Evolutionary conservation across 2,329 filamentous ascomycete genomes (phyloP).

Genomic region (Aureobasidium sp.): DNA sequence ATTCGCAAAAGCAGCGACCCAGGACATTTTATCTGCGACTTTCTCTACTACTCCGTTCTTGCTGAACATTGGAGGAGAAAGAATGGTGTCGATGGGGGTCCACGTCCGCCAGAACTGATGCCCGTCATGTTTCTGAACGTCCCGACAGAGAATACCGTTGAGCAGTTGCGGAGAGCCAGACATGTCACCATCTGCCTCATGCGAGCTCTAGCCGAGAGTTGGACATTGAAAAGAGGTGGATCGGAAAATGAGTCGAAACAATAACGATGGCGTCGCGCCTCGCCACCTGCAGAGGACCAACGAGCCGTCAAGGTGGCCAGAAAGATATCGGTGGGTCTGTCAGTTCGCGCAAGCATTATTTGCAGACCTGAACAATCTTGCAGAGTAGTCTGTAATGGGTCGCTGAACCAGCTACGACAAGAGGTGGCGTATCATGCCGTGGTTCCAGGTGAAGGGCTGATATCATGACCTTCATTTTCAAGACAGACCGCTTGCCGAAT

Average conservation of each 20-base stretch:
- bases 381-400: background rate
- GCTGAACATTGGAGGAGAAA: constrained; percentile 26
- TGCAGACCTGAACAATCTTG: background rate
- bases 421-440: background rate
- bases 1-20: constrained; percentile 35
- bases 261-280: background rate
- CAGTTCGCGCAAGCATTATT: background rate
- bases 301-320: background rate
- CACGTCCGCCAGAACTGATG: constrained; percentile 16
- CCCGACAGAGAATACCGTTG: constrained; percentile 30
- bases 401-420: background rate
- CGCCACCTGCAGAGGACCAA: background rate
- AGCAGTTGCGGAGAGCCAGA: constrained; percentile 28
- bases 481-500: background rate
- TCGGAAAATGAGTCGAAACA: background rate
- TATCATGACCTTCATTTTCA: background rate
- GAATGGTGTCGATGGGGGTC: constrained; percentile 10
- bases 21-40: constrained; percentile 39
- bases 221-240: constrained; percentile 15
- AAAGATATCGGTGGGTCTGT: background rate
- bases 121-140: constrained; percentile 39
- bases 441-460: background rate
- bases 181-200: constrained; percentile 29
- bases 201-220: constrained; percentile 30
- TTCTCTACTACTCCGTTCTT: constrained; percentile 38